Evolutionary conservation across 2,329 filamentous ascomycete species (phyloP), one percentile per base, ranked within the genome.

Genomic region (Fusarium brevicatenulatum): DNA sequence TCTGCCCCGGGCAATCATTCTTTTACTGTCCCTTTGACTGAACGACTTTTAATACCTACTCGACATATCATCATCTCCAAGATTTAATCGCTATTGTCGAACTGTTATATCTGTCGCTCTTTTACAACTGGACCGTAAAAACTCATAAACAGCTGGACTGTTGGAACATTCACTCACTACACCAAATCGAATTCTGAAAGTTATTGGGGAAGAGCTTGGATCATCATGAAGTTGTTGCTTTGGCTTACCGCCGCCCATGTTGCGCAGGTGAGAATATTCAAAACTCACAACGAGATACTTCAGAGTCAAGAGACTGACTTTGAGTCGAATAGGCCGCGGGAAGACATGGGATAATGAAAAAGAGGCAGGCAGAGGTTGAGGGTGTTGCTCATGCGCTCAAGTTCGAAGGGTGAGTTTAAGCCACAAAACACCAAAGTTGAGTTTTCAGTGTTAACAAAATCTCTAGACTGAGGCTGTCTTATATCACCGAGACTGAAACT

Each of bases 91-190:
- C 37, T 28, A 34, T 36, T 52, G 53, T 57, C 59, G 60, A 47
- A 18, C 18, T 53, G 49, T 40, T 56, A 36, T 46, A 56, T 19
- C 55, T 46, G 65, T 66, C 68, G 66, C 46, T 69, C 64, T 53
- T 68, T 68, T 76, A 32, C 37, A 57, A 19, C 30, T 56, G 25
- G 34, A 44, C 39, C 56, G 28, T 23, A 37, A 52, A 28, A 42
- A 23, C 32, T 15, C n/a, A 63, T 46, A 69, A 70, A 76, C 70
- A 70, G 77, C 77, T 77, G 77, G 75, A 77, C 76, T 77, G 77
- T 77, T 77, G 61, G 32, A 54, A 21, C 71, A 56, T 57, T 68
- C 59, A 44, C 61, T 70, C 59, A 42, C 55, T 63, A 59, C 53
- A 43, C 42, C 49, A 53, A 47, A 59, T 56, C 43, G n/a, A 73